Evolutionary conservation across 2,329 filamentous ascomycete genomes (phyloP).

Genomic region (Calonectria multiphialidica): DNA sequence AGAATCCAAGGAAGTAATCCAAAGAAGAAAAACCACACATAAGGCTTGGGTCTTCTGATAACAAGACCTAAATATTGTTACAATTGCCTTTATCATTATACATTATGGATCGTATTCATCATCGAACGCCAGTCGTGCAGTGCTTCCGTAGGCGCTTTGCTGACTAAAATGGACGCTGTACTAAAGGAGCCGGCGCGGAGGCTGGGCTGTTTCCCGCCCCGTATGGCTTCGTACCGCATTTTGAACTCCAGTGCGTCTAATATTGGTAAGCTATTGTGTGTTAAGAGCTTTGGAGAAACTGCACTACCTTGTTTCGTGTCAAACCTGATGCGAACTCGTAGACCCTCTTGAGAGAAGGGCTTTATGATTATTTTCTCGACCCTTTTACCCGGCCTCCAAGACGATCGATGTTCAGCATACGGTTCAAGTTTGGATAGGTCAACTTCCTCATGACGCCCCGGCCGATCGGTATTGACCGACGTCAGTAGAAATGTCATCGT

Average conservation of each 20-base stretch:
- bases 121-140: not conserved
- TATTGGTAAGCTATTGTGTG: not conserved
- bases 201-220: not conserved
- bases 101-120: not conserved
- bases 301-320: not conserved
- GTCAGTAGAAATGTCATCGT: conserved; percentile 5
- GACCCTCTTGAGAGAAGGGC: not conserved
- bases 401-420: not conserved
- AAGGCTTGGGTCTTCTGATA: not conserved
- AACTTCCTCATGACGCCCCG: not conserved
- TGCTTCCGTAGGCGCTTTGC: not conserved
- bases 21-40: not conserved
- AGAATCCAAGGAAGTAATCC: not conserved
- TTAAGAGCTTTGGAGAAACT: not conserved
- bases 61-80: not conserved
- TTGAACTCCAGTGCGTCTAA: not conserved
- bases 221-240: not conserved
- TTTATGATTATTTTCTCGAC: not conserved
- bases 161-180: not conserved
- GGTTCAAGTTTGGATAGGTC: not conserved
- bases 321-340: not conserved
- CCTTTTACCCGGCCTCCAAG: not conserved
- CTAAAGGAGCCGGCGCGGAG: not conserved
- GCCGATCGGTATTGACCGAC: not conserved
- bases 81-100: not conserved